Conservation (phyloP, 352 stramenopile genomes). For the Thalassiosira hispida region DNA sequence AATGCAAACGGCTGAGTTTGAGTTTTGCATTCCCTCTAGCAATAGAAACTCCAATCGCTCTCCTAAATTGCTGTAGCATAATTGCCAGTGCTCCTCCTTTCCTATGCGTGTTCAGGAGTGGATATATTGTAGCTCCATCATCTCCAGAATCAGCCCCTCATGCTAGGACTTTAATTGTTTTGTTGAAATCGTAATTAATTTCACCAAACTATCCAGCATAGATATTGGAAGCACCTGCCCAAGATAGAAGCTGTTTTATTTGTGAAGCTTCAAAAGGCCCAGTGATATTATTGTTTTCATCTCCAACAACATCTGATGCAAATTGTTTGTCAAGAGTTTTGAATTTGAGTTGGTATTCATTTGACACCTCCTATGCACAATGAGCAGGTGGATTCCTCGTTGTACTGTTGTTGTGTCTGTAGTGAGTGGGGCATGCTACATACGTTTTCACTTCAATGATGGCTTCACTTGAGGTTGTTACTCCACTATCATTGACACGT, state of each 20-base stretch:
- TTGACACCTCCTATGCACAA: conserved; percentile 1
- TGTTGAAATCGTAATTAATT: conserved; percentile 10
- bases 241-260: conserved; percentile 9
- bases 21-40: conserved; percentile 24
- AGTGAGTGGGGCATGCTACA: conserved; percentile 2
- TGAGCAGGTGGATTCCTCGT: background rate
- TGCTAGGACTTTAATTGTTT: conserved; percentile 6
- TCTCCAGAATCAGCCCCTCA: background rate
- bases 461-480: background rate
- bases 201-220: conserved; percentile 14
- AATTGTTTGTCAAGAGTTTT: conserved; percentile 29
- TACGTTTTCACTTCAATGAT: conserved; percentile 29
- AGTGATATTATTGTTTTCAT: background rate
- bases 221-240: conserved; percentile 20
- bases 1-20: conserved; percentile 15
- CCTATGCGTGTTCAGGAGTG: conserved; percentile 14
- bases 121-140: background rate
- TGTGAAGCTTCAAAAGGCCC: conserved; percentile 13
- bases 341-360: conserved; percentile 12
- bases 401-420: conserved; percentile 9
- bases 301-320: conserved; percentile 20
- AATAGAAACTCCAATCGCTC: conserved; percentile 15
- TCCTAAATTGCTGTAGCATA: conserved; percentile 1
- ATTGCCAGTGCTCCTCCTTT: conserved; percentile 29
- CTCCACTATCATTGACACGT: conserved; percentile 22